Conservation (phyloP, 495 filamentous ascomycete species). For the Neurospora africana region DNA sequence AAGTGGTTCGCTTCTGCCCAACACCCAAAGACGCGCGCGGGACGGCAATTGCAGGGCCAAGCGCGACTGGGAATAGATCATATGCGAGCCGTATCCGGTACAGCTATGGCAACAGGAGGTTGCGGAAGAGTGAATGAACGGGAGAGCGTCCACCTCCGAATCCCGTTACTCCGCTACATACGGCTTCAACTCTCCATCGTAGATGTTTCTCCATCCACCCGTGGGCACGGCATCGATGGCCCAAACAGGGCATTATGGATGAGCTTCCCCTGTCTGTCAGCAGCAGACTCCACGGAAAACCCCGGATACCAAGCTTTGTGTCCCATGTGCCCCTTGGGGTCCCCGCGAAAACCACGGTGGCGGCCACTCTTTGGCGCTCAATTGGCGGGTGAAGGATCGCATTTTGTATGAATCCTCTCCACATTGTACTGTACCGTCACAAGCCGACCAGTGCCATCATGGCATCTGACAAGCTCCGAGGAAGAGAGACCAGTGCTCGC, state of each 20-base stretch:
- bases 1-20: not conserved
- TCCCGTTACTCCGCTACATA: not conserved
- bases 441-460: conserved; percentile 26
- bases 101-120: not conserved
- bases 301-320: conserved; percentile 3
- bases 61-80: not conserved
- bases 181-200: not conserved
- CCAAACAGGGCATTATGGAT: not conserved
- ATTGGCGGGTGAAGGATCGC: conserved; percentile 2
- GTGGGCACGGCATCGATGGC: not conserved
- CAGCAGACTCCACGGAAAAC: not conserved
- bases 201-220: not conserved
- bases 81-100: not conserved
- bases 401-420: conserved; percentile 1
- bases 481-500: not conserved
- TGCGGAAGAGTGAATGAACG: not conserved
- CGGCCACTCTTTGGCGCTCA: not conserved
- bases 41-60: not conserved
- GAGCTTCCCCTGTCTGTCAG: not conserved
- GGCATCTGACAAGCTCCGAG: not conserved
- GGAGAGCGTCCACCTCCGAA: not conserved
- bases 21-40: not conserved
- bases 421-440: conserved; percentile 21
- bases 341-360: conserved; percentile 1
- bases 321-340: not conserved